Evolutionary conservation across 1,139 yeast species (phyloP), one percentile per base, ranked within the genome.

Genomic region (Candida sojae): DNA sequence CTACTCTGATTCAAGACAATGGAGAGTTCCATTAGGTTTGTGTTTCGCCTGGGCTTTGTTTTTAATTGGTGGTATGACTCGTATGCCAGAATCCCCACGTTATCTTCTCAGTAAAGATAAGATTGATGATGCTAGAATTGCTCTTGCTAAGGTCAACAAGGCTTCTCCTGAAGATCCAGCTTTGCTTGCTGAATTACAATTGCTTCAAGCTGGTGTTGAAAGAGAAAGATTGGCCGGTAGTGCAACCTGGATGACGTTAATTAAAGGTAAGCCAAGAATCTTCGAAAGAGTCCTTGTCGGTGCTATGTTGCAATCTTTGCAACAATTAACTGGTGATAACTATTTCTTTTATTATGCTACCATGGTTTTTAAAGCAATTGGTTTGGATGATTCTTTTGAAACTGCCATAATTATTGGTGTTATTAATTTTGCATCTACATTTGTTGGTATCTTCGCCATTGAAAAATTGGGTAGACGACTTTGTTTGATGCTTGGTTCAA

Each of bases 291-390:
- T 86, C 25, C 34, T 83, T 31, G 73, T 83, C 62, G 95, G 95
- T 64, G 68, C 84, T 51, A 62, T 82, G 67, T 67, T 86, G 56
- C 87, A 84, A 75, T 76, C 85, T 26, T 68, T 86, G 59, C 93
- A 86, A 72, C 93, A 87, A 70, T 77, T 87, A 57, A 83, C 90
- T 50, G 95, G 93, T 78, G 80, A 83, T 64, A 86, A 86, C 73
- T 87, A 86, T 69, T 86, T 87, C 74, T 86, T 87, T 78, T 86
- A 86, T 75, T 86, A 86, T 58, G 90, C 91, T 67, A 86, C 92
- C 52, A 80, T 87, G 49, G 79, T 86, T 61, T 86, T 86, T 80
- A 68, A 80, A 60, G 85, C 93, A 56, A 88, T 87, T 57, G 95
- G 95, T 59, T 70, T 87, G 48, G 88, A 85, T 65, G 91, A 86